Percentiles rank a stretch among this genome's conserved stretches.
These are phyloP conservation scores for Sugiyamaella lignohabitans DNA, from an alignment of 805 yeast species.

Conservation along the genomic window DNA sequence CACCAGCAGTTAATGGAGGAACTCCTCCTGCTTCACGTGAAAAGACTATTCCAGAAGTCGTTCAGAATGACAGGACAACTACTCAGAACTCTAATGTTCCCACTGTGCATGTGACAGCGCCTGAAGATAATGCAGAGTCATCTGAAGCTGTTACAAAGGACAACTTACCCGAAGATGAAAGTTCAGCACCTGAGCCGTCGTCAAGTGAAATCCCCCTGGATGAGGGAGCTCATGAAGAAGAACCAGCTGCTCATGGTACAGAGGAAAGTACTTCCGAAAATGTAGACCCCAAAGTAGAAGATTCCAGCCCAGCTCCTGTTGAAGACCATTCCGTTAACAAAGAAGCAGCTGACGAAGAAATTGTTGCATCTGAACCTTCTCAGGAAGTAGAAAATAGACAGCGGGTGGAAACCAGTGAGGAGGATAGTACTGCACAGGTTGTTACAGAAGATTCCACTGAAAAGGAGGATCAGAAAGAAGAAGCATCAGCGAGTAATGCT, in stretches of 20 bases:
- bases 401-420: neutral
- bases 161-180: too few relatives aligned
- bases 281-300: neutral
- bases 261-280: too few relatives aligned
- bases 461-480: slow-evolving; percentile 5
- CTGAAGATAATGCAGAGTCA: slow-evolving; percentile 13
- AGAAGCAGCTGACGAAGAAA: slow-evolving; percentile 5
- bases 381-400: neutral
- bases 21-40: slow-evolving; percentile 9
- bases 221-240: neutral
- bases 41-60: slow-evolving; percentile 17
- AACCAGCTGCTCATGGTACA: slow-evolving; percentile 4
- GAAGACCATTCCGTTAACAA: too few relatives aligned
- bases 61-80: slow-evolving; percentile 19
- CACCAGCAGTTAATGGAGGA: slow-evolving; percentile 2
- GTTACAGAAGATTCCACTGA: neutral
- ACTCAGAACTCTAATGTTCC: neutral
- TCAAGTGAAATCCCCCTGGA: too few relatives aligned
- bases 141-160: too few relatives aligned
- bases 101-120: slow-evolving; percentile 13
- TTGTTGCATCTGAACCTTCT: neutral
- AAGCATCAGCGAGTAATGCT: slow-evolving; percentile 2
- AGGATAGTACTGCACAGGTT: slow-evolving; percentile 3
- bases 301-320: too few relatives aligned
- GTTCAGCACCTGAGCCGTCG: too few relatives aligned